Conservation (phyloP, 441 rosid genomes). For the Arabidopsis lyrata region DNA sequence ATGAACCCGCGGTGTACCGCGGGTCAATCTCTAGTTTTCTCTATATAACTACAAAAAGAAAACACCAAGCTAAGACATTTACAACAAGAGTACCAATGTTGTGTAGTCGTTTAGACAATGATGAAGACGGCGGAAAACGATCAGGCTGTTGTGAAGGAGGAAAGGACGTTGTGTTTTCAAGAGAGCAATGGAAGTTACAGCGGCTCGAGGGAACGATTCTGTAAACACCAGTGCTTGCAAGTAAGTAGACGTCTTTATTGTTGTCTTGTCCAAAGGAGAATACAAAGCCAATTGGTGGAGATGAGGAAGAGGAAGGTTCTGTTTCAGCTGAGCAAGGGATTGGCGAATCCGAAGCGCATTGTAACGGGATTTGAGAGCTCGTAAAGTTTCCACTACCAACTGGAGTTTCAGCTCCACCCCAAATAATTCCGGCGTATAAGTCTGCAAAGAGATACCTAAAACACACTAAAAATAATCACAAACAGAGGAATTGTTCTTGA, state of each 20-base stretch:
- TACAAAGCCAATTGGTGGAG: slow-evolving; percentile 68
- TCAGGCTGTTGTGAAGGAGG: slow-evolving; percentile 51
- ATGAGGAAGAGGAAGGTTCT: slow-evolving; percentile 53
- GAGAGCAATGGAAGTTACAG: slow-evolving; percentile 75
- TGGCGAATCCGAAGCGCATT: slow-evolving; percentile 78
- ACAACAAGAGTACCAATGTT: neutral
- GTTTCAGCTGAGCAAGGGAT: slow-evolving; percentile 55
- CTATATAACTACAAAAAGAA: slow-evolving; percentile 13
- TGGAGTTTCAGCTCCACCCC: slow-evolving; percentile 56
- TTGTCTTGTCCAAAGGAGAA: slow-evolving; percentile 91
- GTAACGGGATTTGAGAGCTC: slow-evolving; percentile 54
- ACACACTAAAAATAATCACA: neutral
- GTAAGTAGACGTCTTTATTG: slow-evolving; percentile 64
- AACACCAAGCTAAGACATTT: slow-evolving; percentile 25
- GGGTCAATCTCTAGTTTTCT: neutral
- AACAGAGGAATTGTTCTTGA: neutral
- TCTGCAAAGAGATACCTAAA: slow-evolving; percentile 60
- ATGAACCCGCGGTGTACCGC: no score
- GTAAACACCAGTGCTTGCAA: slow-evolving; percentile 76
- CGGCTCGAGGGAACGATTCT: slow-evolving; percentile 86
- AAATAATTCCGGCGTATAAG: slow-evolving; percentile 51
- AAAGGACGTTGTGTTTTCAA: slow-evolving; percentile 56
- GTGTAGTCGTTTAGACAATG: slow-evolving; percentile 20
- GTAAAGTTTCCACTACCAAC: slow-evolving; percentile 81
- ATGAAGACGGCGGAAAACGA: slow-evolving; percentile 49